Base-by-base conservation (phyloP, 179 eudicot species). In the Silene coronaria region DNA sequence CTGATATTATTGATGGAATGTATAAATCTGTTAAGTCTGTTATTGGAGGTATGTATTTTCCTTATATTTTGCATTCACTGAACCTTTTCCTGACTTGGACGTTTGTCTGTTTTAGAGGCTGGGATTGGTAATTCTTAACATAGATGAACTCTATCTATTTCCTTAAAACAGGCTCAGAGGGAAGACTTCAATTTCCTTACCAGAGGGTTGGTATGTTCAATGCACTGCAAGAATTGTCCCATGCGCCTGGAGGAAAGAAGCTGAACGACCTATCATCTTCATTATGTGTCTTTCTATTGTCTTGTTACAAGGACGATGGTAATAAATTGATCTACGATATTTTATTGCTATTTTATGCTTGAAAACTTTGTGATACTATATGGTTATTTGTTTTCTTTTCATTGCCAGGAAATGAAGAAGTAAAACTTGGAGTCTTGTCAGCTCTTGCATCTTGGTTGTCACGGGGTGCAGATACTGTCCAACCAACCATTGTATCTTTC, bases 261-360 rank as follows among this genome's bases (percentile, higher is more conserved):
- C 80, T 89, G 74, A 82, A 78, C 78, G 80, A 82, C 84, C 68
- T 96, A 68, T 87, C 97, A 26, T 81, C 84, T 76, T 78, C 84
- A 69, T 77, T 93, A 64, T 91, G 88, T 73, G 74, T 76, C 70
- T 91, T 87, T 86, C 90, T 96, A 73, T 72, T 88, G 84, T 86
- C 98, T 63, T 89, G 85, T 81, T 93, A 96, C 89, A 91, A 87
- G 84, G 98, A 91, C 76, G 98, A 96, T 55, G 98, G 99, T 93
- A 75, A 71, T 57, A 1, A 1, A 64, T 51, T 59, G n/a, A 53
- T 68, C 6, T 19, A 19, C 67, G 32, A 1, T 77, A 12, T 55
- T 48, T 75, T 70, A 2, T 71, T 30, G 19, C 19, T 42, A 24
- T 46, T 21, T 28, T 64, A 21, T 75, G n/a, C 21, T 34, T 70